Base-by-base conservation (phyloP, 495 filamentous ascomycete genomes). In the Talaromyces wortmannii region DNA sequence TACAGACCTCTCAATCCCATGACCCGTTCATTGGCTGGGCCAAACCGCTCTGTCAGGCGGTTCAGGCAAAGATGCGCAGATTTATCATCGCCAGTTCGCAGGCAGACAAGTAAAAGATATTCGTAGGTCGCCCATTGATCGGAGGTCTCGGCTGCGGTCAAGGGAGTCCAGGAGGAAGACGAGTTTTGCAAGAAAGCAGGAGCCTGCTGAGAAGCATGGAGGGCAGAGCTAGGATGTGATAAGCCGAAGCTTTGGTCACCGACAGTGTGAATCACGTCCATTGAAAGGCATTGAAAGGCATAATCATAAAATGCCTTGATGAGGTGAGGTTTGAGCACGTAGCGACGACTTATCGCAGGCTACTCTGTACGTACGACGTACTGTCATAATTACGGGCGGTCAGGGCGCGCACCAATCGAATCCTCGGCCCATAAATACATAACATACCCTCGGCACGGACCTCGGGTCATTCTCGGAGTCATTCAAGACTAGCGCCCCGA, bases 81-180 rank as follows among this genome's bases (percentile, higher is more conserved):
- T 57, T 76, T 68, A 58, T 96, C 88, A 64, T 97, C 89, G 15
- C 89, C 86, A 7, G 88, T 90, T 5, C 87, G 86, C n/a, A 97
- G 77, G 63, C 87, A 94, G 7, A 91, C 83, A 15, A 92, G 72
- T 52, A 97, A 69, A 29, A 96, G 80, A 64, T 92, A 90, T 68
- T 97, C 94, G 63, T 91, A 85, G n/a, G 72, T 77, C 4, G 78
- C 75, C 88, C 91, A 97, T 64, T 85, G 73, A 56, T 92, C 89
- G 43, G 86, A 78, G 1, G 84, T 83, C 61, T 95, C 91, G 32
- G 77, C 59, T n/a, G 77, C 66, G 5, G 45, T 17, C n/a, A 59
- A 51, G 52, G 57, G 65, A 45, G 78, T 81, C 50, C 79, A 57
- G 58, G 77, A 80, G 45, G 61, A 71, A 59, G 86, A 59, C 3